Evolutionary conservation across 306 rosid genomes (phyloP).

Genomic region (Vicia faba): DNA sequence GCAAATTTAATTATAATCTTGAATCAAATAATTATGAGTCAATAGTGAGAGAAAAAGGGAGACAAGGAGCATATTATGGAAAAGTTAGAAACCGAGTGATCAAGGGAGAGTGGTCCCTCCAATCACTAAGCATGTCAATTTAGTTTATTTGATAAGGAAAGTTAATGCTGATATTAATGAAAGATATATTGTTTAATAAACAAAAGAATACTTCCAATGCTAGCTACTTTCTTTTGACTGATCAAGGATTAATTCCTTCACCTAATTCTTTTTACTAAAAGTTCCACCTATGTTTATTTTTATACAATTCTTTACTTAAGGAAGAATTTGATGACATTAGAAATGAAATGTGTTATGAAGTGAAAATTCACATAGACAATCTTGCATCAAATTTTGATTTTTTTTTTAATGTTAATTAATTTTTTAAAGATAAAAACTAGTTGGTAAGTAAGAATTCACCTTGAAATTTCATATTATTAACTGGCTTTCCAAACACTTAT

Average conservation of each 20-base stretch:
- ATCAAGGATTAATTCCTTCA: slow-evolving; percentile 42
- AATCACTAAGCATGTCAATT: slow-evolving; percentile 61
- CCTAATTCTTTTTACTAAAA: slow-evolving; percentile 37
- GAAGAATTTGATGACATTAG: too few species aligned
- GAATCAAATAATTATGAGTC: slow-evolving; percentile 44
- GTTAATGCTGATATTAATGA: slow-evolving; percentile 39
- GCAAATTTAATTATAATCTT: slow-evolving; percentile 12
- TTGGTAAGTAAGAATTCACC: too few species aligned
- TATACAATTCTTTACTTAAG: neutral
- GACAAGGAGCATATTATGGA: slow-evolving; percentile 74
- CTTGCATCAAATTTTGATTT: too few species aligned
- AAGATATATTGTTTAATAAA: slow-evolving; percentile 32
- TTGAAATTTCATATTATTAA: too few species aligned
- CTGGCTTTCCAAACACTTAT: too few species aligned
- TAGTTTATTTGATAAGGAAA: slow-evolving; percentile 45
- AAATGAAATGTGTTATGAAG: too few species aligned
- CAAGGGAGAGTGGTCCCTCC: slow-evolving; percentile 54
- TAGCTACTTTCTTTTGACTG: slow-evolving; percentile 46
- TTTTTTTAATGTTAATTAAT: too few species aligned
- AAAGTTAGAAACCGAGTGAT: slow-evolving; percentile 52
- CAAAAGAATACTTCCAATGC: slow-evolving; percentile 36
- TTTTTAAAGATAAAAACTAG: too few species aligned
- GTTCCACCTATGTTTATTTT: neutral
- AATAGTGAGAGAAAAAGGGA: slow-evolving; percentile 49
- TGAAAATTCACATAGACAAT: too few species aligned